Evolutionary conservation across 805 yeast genomes (phyloP), one percentile per base, ranked within the genome.

Genomic region (Saturnispora serradocipensis): DNA sequence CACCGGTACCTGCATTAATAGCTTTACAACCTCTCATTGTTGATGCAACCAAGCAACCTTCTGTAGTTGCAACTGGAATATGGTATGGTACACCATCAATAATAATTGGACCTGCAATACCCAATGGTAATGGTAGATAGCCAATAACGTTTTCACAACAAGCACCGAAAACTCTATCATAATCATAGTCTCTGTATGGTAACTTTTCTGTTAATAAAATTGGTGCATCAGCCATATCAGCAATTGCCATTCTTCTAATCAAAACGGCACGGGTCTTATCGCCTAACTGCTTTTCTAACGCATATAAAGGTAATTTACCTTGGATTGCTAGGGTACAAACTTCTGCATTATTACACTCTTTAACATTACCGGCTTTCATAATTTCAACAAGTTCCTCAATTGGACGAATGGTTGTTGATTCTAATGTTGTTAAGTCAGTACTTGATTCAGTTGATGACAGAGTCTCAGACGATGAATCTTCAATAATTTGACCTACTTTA

Each of bases 1-100:
- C 95, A 68, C 99, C 99, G 48, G 98, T 97, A 54, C 99, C 99
- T 6, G 91, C 82, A 67, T 93, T 93, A 58, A 93, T 86, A 27
- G 98, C 98, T 67, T 93, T 93, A 74, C 98, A 93, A 58, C 99
- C 99, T 70, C 99, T 86, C 96, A 88, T 91, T 13, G 99, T 85
- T 18, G 97, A 89, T 4, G 99, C 99, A 58, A 93, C 97, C 53
- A 93, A 76, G 71, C 98, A 95, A 49, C 99, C 99, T 72, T 93
- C 99, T 35, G 99, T 93, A 16, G 99, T 93, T 27, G 99, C 99
- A 96, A 93, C 88, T 39, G 99, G 99, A 59, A 93, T 83, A 69
- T 89, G 96, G 67, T 77, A 85, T 45, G 95, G 82, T 58, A 77
- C 81, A 48, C 91, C 95, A 67, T 93, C 98, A 61, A 93, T 87